Base-by-base conservation (phyloP, 1,139 yeast species). In the Entelexis paramagnoliae region DNA sequence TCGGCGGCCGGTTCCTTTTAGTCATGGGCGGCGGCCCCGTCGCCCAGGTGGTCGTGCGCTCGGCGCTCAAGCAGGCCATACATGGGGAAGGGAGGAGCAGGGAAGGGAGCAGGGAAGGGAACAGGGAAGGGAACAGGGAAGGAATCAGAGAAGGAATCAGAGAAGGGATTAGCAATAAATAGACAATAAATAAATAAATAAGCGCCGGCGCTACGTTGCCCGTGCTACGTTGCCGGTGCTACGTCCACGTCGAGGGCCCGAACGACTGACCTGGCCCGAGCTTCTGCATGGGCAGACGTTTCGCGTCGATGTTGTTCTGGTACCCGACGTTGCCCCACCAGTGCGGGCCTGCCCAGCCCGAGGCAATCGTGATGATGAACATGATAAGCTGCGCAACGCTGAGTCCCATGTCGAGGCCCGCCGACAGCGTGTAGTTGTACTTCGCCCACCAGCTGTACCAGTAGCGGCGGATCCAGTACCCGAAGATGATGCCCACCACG, bases 361-460 rank as follows among this genome's bases (percentile, higher is more conserved):
- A 64, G n/a, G 65, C 61, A 13, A 67, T 68, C 55, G 71, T 63
- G 43, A 72, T 64, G 58, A 78, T 65, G 65, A 78, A 75, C 49
- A 79, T 68, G 50, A 78, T 61, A 55, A 76, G 66, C 49, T 75
- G 68, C 14, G 77, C 71, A 62, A 76, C 69, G 5, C 80, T 80
- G 55, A 79, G 66, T 47, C 83, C 80, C 49, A 76, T 68, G 60
- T 76, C 81, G 55, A 80, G 61, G 24, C 78, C 83, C 2, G 81
- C 80, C 28, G 81, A 74, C 54, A 79, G 66, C 28, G 78, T 69
- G 62, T 77, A 79, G 64, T 77, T 78, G 68, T 80, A 80, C 68
- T 79, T 79, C 42, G 78, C 68, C 83, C 83, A 80, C 84, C 83
- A 80, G 58, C 72, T 72, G 62, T 76, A 74, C 68, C 72, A 75